phyloP scores from a whole-genome alignment of 148 eudicot genomes.

The Camellia lanceoleosa region DNA sequence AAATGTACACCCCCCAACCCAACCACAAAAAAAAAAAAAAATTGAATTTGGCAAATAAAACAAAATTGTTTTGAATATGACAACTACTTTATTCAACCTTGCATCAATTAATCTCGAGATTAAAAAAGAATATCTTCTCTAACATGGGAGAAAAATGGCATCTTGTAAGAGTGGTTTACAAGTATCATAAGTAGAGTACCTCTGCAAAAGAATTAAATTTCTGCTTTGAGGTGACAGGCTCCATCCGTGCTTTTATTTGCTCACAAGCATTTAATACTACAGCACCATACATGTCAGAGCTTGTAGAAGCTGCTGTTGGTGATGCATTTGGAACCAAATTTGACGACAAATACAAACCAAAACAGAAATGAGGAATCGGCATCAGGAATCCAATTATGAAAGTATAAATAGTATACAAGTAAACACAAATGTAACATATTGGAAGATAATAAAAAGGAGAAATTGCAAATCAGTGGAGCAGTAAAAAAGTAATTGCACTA shows the following conservation, averaged over 20 bases:
- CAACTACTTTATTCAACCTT: neutral
- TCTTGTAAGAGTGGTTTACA: neutral
- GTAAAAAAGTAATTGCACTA: too few species aligned
- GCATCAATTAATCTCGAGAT: neutral
- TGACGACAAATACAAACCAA: constrained; percentile 19
- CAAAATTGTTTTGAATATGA: neutral
- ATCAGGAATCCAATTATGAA: neutral
- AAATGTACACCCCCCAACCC: too few species aligned
- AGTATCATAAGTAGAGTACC: constrained; percentile 36
- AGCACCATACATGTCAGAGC: constrained; percentile 96
- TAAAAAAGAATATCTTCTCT: neutral
- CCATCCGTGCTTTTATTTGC: constrained; percentile 88
- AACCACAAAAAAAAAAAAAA: too few species aligned
- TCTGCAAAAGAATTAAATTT: constrained; percentile 64
- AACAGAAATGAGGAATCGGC: neutral
- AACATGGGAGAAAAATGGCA: neutral
- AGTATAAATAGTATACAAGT: neutral
- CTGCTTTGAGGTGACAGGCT: constrained; percentile 59
- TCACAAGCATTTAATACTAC: constrained; percentile 97
- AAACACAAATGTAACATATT: neutral
- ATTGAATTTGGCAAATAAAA: neutral
- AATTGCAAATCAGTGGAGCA: too few species aligned
- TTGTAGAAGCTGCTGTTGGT: constrained; percentile 98
- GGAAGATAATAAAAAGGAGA: neutral
- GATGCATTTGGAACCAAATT: constrained; percentile 92